Evolutionary conservation across 1,284 basidiomycete species (phyloP).

Genomic region (Leccinum subrobustum): DNA sequence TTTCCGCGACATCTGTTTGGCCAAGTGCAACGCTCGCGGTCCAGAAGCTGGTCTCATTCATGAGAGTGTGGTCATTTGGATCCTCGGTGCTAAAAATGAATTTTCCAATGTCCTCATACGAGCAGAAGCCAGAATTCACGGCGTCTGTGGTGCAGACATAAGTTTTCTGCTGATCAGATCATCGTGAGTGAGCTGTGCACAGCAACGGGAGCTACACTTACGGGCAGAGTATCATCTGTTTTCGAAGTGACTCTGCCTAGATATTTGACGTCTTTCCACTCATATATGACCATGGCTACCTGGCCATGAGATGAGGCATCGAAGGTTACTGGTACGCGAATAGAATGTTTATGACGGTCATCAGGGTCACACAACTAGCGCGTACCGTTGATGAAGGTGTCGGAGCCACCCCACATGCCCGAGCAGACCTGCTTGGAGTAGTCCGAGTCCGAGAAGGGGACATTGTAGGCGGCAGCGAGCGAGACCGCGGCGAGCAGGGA

Average conservation of each 20-base stretch:
- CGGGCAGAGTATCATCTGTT: conserved; percentile 62
- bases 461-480: conserved; percentile 53
- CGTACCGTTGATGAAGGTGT: conserved; percentile 86
- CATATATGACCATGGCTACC: conserved; percentile 92
- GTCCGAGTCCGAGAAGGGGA: conserved; percentile 70
- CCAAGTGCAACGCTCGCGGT: conserved; percentile 64
- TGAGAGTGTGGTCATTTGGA: conserved; percentile 55
- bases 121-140: conserved; percentile 69
- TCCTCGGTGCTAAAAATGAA: conserved; percentile 71
- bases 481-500: conserved; percentile 34
- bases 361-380: conserved; percentile 8
- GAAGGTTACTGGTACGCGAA: conserved; percentile 69
- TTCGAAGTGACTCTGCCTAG: conserved; percentile 72
- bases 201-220: conserved; percentile 42
- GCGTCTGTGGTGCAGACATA: conserved; percentile 88
- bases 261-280: conserved; percentile 86
- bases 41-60: conserved; percentile 80
- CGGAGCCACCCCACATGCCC: conserved; percentile 86
- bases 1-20: conserved; percentile 20
- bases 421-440: conserved; percentile 88
- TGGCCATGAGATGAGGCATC: conserved; percentile 81
- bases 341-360: conserved; percentile 2
- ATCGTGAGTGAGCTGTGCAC: conserved; percentile 18
- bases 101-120: conserved; percentile 65
- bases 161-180: conserved; percentile 65